Evolutionary conservation across 2,329 filamentous ascomycete genomes (phyloP).

Genomic region (Teratosphaeria pseudoeucalypti): DNA sequence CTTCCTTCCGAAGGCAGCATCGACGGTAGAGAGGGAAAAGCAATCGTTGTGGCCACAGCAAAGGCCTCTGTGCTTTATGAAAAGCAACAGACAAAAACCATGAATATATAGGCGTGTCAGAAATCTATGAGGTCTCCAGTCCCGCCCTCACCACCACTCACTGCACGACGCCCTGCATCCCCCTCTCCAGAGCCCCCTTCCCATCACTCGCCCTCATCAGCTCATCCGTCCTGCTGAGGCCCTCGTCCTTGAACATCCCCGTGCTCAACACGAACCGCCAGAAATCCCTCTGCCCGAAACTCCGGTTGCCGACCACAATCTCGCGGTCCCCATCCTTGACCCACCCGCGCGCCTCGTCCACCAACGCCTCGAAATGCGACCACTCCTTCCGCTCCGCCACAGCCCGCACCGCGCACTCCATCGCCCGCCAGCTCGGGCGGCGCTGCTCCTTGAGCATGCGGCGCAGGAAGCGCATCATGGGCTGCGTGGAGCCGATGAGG

Average conservation of each 20-base stretch:
- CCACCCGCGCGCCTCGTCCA: slow-evolving; percentile 23
- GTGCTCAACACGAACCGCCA: slow-evolving; percentile 16
- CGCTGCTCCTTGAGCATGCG: slow-evolving; percentile 30
- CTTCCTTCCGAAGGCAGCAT: no score
- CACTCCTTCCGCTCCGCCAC: slow-evolving; percentile 25
- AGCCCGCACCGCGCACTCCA: slow-evolving; percentile 29
- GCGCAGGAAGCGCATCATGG: slow-evolving; percentile 33
- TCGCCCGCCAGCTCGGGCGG: slow-evolving; percentile 32
- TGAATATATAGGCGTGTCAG: no score
- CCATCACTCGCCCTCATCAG: background rate
- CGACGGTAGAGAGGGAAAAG: no score
- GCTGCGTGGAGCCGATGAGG: slow-evolving; percentile 37
- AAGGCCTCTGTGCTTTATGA: background rate
- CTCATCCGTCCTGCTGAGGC: slow-evolving; percentile 5
- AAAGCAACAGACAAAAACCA: no score
- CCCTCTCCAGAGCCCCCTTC: background rate
- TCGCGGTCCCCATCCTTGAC: slow-evolving; percentile 9
- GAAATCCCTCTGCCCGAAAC: slow-evolving; percentile 19
- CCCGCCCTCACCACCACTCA: background rate
- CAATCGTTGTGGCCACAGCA: background rate
- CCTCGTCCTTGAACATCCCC: slow-evolving; percentile 12
- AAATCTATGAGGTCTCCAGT: no score
- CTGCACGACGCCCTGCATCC: background rate
- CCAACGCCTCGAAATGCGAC: slow-evolving; percentile 17
- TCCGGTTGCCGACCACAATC: slow-evolving; percentile 8